phyloP scores from a whole-genome alignment of 805 yeast genomes.

The Zygosaccharomyces siamensis region DNA sequence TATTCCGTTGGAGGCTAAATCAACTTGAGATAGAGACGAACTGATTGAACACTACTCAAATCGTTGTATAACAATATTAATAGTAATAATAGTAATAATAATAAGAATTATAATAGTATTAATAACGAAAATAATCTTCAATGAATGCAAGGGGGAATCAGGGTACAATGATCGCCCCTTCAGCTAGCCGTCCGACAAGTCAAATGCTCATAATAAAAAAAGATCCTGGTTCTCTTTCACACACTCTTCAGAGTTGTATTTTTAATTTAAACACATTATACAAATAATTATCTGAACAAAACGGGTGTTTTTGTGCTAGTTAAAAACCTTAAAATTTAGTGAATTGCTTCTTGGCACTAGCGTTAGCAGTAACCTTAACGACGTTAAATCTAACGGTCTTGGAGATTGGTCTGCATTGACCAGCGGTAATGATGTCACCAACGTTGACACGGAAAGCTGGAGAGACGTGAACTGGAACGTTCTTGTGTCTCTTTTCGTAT shows the following conservation, averaged over 20 bases:
- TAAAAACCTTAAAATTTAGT: constrained; percentile 72
- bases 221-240: neutral
- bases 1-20: constrained; percentile 16
- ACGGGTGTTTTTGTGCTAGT: constrained; percentile 8
- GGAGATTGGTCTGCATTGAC: constrained; percentile 99
- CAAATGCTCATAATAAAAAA: neutral
- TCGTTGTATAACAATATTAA: constrained; percentile 6
- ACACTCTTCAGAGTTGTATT: constrained; percentile 10
- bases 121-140: neutral
- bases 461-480: constrained; percentile 98
- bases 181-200: neutral
- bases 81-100: constrained; percentile 6
- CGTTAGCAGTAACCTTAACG: constrained; percentile 86
- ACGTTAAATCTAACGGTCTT: constrained; percentile 99
- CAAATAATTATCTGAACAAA: constrained; percentile 22
- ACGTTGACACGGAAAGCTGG: constrained; percentile 99
- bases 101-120: neutral
- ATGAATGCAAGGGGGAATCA: neutral
- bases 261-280: constrained; percentile 28
- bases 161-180: neutral
- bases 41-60: neutral
- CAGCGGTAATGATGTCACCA: constrained; percentile 99
- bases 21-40: constrained; percentile 5
- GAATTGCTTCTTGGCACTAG: constrained; percentile 88
- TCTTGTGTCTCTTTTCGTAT: constrained; percentile 99